These are phyloP conservation scores for Dittrichia graveolens DNA, from an alignment of 129 eudicot species.

Conservation along the genomic window DNA sequence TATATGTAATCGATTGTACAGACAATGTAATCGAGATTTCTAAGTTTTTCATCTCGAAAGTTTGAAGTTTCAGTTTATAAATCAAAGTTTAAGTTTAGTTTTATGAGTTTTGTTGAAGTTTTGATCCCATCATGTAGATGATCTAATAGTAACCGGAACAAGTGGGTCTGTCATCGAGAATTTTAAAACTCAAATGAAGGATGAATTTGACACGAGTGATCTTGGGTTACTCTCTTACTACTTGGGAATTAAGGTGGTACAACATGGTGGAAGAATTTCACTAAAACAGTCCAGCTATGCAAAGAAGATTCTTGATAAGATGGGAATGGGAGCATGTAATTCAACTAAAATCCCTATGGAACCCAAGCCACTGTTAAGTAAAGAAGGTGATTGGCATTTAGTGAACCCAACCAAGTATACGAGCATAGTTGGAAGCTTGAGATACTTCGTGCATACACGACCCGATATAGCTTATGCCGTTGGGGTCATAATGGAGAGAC, in stretches of 20 bases:
- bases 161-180: background rate
- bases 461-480: background rate
- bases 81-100: too few relatives aligned
- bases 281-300: background rate
- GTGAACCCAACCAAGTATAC: background rate
- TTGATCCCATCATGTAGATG: too few relatives aligned
- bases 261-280: background rate
- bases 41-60: too few relatives aligned
- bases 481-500: too few relatives aligned
- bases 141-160: too few relatives aligned
- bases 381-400: background rate
- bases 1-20: too few relatives aligned
- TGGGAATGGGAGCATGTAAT: background rate
- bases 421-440: background rate
- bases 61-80: too few relatives aligned
- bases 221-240: background rate
- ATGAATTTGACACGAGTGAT: background rate
- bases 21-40: too few relatives aligned
- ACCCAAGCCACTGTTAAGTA: background rate
- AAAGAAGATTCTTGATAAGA: background rate
- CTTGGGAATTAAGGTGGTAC: background rate
- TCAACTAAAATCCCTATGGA: background rate
- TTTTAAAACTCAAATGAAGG: background rate
- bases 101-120: too few relatives aligned
- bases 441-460: background rate